Evolutionary conservation across 108 stramenopile genomes (phyloP), one percentile per base, ranked within the genome.

Genomic region (Schizochytrium sp.): DNA sequence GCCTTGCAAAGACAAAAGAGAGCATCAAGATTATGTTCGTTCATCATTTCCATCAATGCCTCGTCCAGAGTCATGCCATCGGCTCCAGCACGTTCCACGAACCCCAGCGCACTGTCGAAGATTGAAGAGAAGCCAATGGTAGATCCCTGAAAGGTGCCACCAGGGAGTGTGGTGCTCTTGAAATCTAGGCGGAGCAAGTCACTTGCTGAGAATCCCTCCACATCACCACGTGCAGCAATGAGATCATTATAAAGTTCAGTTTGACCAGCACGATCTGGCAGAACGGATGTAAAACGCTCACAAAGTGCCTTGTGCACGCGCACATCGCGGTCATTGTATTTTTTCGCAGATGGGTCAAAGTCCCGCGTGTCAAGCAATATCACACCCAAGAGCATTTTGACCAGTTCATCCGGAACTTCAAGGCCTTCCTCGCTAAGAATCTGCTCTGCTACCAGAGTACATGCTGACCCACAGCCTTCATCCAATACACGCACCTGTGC

Each of bases 311-410:
- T 55, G 53, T 83, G n/a, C 47, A 83, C 53, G 3, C 50, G 50
- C 10, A 83, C 15, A 40, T 83, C 76, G 15, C 47, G 10, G 10
- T 83, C 76, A 53, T 50, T 83, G 76, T 55, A 83, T 53, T 55
- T 49, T 55, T 83, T 83, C 1, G 50, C 76, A 28, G 19, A 17
- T 17, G 76, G 76, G 53, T 83, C 76, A 83, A 83, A 83, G 53
- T 83, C 53, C 3, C 76, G 76, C 17, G 76, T 83, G 53, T 83
- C 76, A n/a, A 83, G 53, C 76, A 83, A 83, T 5, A 83, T 83
- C 38, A 49, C 76, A 53, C 76, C 76, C 45, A 83, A 53, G 50
- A 83, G 28, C 50, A 83, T 49, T 13, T 10, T 5, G 50, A 55
- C 76, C 17, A 83, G 76, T 7, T 17, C 5, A 83, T 49, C 50